These are phyloP conservation scores for Amesomyces nigricolor DNA, from an alignment of 2,329 filamentous ascomycete species.

Conservation along the genomic window DNA sequence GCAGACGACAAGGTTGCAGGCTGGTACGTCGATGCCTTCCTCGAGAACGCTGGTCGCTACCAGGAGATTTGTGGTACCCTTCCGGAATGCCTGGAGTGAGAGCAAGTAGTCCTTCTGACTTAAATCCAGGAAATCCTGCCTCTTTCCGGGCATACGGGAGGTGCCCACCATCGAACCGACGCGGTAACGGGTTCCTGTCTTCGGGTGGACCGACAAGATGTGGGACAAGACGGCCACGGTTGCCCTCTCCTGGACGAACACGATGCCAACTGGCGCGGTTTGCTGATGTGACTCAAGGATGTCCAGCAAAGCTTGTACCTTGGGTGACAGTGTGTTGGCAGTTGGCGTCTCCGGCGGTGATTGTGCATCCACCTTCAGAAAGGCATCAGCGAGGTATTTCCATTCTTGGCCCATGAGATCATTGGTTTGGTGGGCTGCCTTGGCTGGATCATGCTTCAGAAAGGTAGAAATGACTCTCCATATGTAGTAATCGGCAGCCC, in stretches of 20 bases:
- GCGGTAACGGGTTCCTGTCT: slow-evolving; percentile 40
- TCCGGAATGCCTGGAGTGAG: slow-evolving; percentile 47
- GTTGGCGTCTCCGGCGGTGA: slow-evolving; percentile 18
- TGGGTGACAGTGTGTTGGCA: slow-evolving; percentile 45
- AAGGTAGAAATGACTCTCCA: slow-evolving; percentile 39
- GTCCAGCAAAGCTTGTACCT: slow-evolving; percentile 49
- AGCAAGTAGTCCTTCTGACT: slow-evolving; percentile 29
- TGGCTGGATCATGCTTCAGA: slow-evolving; percentile 19
- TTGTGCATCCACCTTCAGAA: slow-evolving; percentile 32
- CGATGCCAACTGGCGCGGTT: slow-evolving; percentile 47
- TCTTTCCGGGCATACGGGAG: slow-evolving; percentile 35
- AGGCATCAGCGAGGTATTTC: slow-evolving; percentile 46
- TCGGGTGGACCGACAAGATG: slow-evolving; percentile 50
- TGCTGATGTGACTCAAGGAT: slow-evolving; percentile 43
- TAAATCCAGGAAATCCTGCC: slow-evolving; percentile 37
- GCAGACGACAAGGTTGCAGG: slow-evolving; percentile 57
- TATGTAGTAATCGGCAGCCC: slow-evolving; percentile 65
- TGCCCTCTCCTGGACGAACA: slow-evolving; percentile 62
- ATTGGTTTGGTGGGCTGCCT: slow-evolving; percentile 30
- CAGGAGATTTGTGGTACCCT: slow-evolving; percentile 50
- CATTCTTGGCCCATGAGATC: slow-evolving; percentile 47
- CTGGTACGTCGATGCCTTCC: slow-evolving; percentile 63
- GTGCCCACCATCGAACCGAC: slow-evolving; percentile 53
- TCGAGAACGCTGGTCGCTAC: slow-evolving; percentile 60
- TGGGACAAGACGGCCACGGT: slow-evolving; percentile 56